Evolutionary conservation across 768 basidiomycete genomes (phyloP).

Genomic region (Suillus plorans): DNA sequence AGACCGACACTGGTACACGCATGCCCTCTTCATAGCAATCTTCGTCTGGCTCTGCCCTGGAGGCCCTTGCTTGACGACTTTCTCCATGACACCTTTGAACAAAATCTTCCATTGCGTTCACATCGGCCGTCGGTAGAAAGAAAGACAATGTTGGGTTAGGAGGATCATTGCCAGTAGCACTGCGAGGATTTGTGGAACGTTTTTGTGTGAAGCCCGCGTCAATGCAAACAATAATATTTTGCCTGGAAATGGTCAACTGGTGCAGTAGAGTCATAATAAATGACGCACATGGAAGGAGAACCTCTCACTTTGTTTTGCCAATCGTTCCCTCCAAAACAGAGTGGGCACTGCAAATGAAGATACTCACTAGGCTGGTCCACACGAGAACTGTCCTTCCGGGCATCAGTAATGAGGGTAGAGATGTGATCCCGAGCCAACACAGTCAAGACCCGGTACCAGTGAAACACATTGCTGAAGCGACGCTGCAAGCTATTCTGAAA

Average conservation of each 20-base stretch:
- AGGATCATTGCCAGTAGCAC: constrained; percentile 4
- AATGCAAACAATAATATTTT: constrained; percentile 30
- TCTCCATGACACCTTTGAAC: background rate
- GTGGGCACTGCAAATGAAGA: constrained; percentile 22
- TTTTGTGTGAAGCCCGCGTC: constrained; percentile 39
- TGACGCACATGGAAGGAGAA: background rate
- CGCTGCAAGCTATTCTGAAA: constrained; percentile 22
- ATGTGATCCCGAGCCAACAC: constrained; percentile 13
- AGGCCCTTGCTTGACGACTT: background rate
- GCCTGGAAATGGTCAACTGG: constrained; percentile 9
- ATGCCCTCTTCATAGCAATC: constrained; percentile 21
- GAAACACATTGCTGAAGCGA: constrained; percentile 25
- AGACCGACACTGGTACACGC: constrained; percentile 26
- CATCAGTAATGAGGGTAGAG: constrained; percentile 3
- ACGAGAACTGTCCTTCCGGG: background rate
- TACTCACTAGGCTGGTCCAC: constrained; percentile 18
- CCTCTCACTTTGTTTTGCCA: background rate
- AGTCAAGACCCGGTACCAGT: constrained; percentile 25
- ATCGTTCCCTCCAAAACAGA: constrained; percentile 23
- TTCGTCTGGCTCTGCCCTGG: background rate
- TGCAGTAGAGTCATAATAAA: background rate
- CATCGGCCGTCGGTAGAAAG: background rate
- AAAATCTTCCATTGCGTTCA: constrained; percentile 7
- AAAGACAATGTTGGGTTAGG: background rate
- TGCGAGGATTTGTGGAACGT: constrained; percentile 11